phyloP scores from a whole-genome alignment of 2,329 filamentous ascomycete species.

The Xylaria sp. region DNA sequence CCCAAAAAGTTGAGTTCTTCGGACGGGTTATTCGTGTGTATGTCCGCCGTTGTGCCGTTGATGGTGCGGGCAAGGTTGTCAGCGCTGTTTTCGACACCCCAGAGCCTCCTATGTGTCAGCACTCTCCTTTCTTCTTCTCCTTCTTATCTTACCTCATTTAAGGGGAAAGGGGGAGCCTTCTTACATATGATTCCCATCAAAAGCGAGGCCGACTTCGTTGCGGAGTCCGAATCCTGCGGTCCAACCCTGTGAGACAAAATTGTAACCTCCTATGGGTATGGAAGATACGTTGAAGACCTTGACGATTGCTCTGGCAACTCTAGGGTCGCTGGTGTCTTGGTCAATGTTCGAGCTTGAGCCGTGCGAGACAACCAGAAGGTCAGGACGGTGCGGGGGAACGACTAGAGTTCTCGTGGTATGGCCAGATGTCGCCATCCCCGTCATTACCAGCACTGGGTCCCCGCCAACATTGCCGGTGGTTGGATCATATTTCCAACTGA shows the following conservation, averaged over 20 bases:
- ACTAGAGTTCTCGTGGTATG: conserved; percentile 69
- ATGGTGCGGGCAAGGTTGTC: conserved; percentile 66
- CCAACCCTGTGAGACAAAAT: conserved; percentile 55
- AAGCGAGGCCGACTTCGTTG: conserved; percentile 67
- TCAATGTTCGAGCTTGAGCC: conserved; percentile 69
- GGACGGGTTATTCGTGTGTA: conserved; percentile 70
- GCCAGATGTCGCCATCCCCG: conserved; percentile 62
- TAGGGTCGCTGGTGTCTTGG: conserved; percentile 55
- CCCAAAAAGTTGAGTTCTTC: conserved; percentile 75
- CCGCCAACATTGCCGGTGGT: conserved; percentile 53
- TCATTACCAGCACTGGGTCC: conserved; percentile 58
- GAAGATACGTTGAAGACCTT: conserved; percentile 57
- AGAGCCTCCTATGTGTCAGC: conserved; percentile 46
- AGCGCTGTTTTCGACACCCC: conserved; percentile 71
- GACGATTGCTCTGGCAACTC: conserved; percentile 65
- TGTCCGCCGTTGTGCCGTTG: conserved; percentile 53
- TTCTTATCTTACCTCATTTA: too few relatives aligned
- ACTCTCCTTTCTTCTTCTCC: neutral
- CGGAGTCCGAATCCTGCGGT: conserved; percentile 67
- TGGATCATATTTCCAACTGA: conserved; percentile 66
- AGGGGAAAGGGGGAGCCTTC: neutral
- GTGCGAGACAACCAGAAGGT: conserved; percentile 65
- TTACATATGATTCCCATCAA: conserved; percentile 60
- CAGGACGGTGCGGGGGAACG: conserved; percentile 59
- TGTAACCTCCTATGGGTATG: conserved; percentile 46